These are phyloP conservation scores for Pichia heedii DNA, from an alignment of 805 yeast genomes.

Conservation along the genomic window DNA sequence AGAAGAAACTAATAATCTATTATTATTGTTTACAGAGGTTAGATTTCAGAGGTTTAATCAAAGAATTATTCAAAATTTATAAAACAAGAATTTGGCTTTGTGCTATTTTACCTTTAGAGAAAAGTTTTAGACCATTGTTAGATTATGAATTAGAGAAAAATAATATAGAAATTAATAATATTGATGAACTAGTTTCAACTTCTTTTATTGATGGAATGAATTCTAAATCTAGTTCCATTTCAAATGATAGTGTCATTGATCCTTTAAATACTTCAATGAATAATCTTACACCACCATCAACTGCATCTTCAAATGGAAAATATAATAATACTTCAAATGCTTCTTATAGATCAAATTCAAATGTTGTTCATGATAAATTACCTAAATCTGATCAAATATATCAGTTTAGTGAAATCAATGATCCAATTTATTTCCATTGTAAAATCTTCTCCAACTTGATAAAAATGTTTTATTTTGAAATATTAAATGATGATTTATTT, in stretches of 20 bases:
- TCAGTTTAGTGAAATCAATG: constrained; percentile 25
- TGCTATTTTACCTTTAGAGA: constrained; percentile 46
- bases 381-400: constrained; percentile 34
- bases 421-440: constrained; percentile 45
- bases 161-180: constrained; percentile 3
- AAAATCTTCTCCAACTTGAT: constrained; percentile 40
- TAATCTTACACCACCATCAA: constrained; percentile 9
- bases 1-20: constrained; percentile 67
- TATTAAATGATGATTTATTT: constrained; percentile 21
- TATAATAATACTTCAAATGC: constrained; percentile 18
- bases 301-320: constrained; percentile 4
- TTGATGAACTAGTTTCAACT: neutral
- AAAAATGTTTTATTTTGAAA: constrained; percentile 34
- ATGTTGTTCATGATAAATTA: constrained; percentile 22
- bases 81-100: constrained; percentile 80
- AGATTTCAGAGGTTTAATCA: constrained; percentile 65
- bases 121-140: constrained; percentile 22
- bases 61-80: constrained; percentile 65
- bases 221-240: neutral
- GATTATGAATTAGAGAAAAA: constrained; percentile 24
- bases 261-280: constrained; percentile 2
- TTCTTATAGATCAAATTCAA: constrained; percentile 30
- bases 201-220: neutral
- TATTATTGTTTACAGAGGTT: constrained; percentile 56
- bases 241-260: neutral